A percentile compares a stretch with the other conserved stretches of the same genome.
Evolutionary conservation across 768 basidiomycete species (phyloP).

Genomic region (Pisolithus microcarpus): DNA sequence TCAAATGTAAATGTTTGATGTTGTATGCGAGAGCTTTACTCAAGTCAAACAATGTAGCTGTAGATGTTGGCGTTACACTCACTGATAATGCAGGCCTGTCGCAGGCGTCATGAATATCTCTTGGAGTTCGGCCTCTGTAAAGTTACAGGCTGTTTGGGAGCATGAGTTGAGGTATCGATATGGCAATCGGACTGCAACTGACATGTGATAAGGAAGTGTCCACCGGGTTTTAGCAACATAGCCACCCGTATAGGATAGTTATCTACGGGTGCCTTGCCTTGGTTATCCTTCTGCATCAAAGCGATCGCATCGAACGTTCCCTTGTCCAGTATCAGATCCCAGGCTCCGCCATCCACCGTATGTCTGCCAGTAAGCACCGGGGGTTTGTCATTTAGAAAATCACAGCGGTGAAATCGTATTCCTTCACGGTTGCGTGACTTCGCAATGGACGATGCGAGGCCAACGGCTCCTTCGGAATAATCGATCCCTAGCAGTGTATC

Average conservation of each 20-base stretch:
- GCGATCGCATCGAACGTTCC: conserved; percentile 89
- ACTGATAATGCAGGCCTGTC: conserved; percentile 61
- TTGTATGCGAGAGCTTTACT: conserved; percentile 57
- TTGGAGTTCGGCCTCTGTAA: conserved; percentile 70
- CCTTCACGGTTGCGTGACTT: conserved; percentile 20
- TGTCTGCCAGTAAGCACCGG: conserved; percentile 9
- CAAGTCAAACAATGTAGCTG: background rate
- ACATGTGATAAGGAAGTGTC: conserved; percentile 78
- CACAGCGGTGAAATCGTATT: conserved; percentile 51
- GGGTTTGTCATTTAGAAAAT: conserved; percentile 58
- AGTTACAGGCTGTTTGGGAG: conserved; percentile 60
- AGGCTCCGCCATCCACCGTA: conserved; percentile 22
- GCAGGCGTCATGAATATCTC: conserved; percentile 41
- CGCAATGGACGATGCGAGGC: conserved; percentile 55
- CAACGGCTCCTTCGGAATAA: conserved; percentile 67
- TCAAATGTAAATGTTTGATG: conserved; percentile 72
- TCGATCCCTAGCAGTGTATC: conserved; percentile 58
- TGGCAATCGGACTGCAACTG: conserved; percentile 18
- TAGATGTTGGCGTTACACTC: conserved; percentile 13
- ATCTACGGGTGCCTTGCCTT: conserved; percentile 46
- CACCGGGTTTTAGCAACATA: conserved; percentile 55
- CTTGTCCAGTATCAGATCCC: conserved; percentile 80
- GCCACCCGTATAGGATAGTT: conserved; percentile 54
- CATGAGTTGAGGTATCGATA: background rate
- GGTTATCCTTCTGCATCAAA: conserved; percentile 50